Evolutionary conservation across 306 rosid genomes (phyloP).

Genomic region (Malus sieversii): DNA sequence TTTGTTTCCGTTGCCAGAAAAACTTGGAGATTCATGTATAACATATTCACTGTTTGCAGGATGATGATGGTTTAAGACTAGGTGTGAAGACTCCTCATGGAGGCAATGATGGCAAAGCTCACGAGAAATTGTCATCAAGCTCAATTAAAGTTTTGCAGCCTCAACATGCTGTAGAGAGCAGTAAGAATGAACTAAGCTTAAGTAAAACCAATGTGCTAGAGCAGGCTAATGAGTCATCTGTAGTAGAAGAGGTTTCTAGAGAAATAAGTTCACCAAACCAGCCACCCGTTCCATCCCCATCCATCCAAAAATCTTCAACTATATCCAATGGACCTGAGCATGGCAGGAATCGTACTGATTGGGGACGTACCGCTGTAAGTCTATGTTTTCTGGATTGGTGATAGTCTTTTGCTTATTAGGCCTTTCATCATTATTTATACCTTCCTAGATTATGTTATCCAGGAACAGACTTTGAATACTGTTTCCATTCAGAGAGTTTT

Average conservation of each 20-base stretch:
- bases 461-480: neutral
- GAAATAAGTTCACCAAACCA: slow-evolving; percentile 20
- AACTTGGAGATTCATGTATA: neutral
- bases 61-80: slow-evolving; percentile 32
- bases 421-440: slow-evolving; percentile 11
- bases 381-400: slow-evolving; percentile 14
- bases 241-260: slow-evolving; percentile 21
- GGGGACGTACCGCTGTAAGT: slow-evolving; percentile 84
- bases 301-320: slow-evolving; percentile 47
- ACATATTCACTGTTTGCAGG: slow-evolving; percentile 37
- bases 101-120: slow-evolving; percentile 27
- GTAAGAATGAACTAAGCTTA: slow-evolving; percentile 21
- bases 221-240: slow-evolving; percentile 29
- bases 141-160: slow-evolving; percentile 23
- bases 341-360: slow-evolving; percentile 26
- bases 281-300: slow-evolving; percentile 21
- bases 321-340: slow-evolving; percentile 32
- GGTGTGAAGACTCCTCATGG: slow-evolving; percentile 35
- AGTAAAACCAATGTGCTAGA: slow-evolving; percentile 18
- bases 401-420: slow-evolving; percentile 5
- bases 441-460: slow-evolving; percentile 11
- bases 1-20: neutral
- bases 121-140: slow-evolving; percentile 21
- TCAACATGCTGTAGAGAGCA: slow-evolving; percentile 27
- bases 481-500: neutral